A percentile compares a stretch with the other conserved stretches of the same genome.
Evolutionary conservation across 1,284 basidiomycete genomes (phyloP).

Genomic region (Cystobasidium slooffiae): DNA sequence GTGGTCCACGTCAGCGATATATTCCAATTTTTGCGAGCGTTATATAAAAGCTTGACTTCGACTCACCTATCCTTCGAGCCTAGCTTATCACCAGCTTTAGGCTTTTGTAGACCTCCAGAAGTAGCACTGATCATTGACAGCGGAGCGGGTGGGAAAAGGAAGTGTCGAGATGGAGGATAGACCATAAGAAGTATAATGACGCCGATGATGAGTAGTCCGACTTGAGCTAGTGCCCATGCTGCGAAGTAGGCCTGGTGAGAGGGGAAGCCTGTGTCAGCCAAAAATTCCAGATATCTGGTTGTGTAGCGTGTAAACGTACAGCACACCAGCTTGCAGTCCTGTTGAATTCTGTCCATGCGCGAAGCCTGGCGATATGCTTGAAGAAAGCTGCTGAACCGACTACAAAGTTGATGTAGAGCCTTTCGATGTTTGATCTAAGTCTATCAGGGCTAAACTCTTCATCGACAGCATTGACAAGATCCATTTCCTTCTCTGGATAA

Average conservation of each 20-base stretch:
- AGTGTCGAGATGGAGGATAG: constrained; percentile 59
- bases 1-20: constrained; percentile 19
- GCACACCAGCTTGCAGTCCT: constrained; percentile 60
- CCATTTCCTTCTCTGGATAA: constrained; percentile 55
- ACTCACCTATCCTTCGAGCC: constrained; percentile 48
- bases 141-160: constrained; percentile 63
- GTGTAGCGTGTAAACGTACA: too few relatives aligned
- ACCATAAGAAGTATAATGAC: constrained; percentile 60
- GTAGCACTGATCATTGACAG: constrained; percentile 57
- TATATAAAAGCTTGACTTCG: not conserved
- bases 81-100: constrained; percentile 52
- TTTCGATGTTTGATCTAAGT: constrained; percentile 62
- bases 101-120: constrained; percentile 53
- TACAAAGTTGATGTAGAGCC: constrained; percentile 61
- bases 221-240: constrained; percentile 37
- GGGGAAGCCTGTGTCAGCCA: too few relatives aligned
- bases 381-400: constrained; percentile 60
- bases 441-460: constrained; percentile 63
- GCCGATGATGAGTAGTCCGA: constrained; percentile 37
- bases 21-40: not conserved
- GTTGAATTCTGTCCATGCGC: constrained; percentile 63
- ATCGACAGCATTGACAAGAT: constrained; percentile 60
- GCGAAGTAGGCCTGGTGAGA: too few relatives aligned
- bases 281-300: too few relatives aligned
- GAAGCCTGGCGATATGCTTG: constrained; percentile 62